Conservation (phyloP, 2,329 filamentous ascomycete species). For the Botryotinia globosa region DNA sequence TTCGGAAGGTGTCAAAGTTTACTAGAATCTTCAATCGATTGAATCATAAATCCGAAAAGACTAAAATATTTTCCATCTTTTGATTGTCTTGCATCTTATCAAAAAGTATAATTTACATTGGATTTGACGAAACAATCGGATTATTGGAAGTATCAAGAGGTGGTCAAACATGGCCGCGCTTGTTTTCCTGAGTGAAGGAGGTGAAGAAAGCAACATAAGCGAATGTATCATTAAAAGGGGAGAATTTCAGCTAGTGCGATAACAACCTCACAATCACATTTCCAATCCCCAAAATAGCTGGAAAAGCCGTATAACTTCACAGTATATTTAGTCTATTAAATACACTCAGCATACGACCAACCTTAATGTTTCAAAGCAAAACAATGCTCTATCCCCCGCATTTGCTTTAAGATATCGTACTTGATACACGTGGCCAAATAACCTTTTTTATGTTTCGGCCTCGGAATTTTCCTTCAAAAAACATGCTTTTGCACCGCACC, state of each 20-base stretch:
- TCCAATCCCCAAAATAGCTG: neutral
- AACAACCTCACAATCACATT: neutral
- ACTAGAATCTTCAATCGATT: neutral
- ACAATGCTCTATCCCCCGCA: neutral
- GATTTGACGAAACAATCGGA: neutral
- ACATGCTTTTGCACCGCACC: neutral
- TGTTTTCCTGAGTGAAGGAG: neutral
- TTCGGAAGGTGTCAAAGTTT: neutral
- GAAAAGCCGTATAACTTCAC: neutral
- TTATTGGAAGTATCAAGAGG: neutral
- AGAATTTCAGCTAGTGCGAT: neutral
- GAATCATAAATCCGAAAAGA: neutral
- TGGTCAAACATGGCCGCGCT: neutral
- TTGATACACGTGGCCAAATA: neutral
- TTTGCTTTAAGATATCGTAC: neutral
- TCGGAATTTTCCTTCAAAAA: neutral
- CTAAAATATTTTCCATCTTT: neutral
- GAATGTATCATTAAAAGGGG: slow-evolving; percentile 3
- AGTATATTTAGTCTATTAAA: neutral
- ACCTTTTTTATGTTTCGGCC: neutral
- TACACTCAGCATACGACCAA: neutral
- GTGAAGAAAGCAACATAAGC: neutral
- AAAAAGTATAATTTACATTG: neutral
- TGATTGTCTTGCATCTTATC: neutral
- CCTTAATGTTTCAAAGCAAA: neutral